A percentile compares a stretch with the other conserved stretches of the same genome.
Conservation (phyloP, 805 yeast genomes). For the Candida qinlingensis region DNA sequence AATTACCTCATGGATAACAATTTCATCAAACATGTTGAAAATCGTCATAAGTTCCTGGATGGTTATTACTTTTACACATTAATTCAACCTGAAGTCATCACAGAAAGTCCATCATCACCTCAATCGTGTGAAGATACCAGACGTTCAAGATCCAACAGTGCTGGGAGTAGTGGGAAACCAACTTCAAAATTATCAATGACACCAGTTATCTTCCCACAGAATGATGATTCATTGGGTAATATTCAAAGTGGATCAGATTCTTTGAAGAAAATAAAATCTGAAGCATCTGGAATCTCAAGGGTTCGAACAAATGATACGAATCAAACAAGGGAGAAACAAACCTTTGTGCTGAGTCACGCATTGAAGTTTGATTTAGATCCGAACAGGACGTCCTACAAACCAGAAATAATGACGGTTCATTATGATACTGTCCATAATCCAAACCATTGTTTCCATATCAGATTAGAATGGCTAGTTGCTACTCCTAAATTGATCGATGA, state of each 20-base stretch:
- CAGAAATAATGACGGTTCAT: conserved; percentile 77
- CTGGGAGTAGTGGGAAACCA: conserved; percentile 9
- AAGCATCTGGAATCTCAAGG: conserved; percentile 5
- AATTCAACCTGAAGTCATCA: conserved; percentile 3
- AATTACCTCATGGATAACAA: conserved; percentile 69
- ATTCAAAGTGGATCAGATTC: conserved; percentile 2
- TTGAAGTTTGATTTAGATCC: conserved; percentile 76
- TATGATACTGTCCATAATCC: conserved; percentile 92
- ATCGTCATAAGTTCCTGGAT: conserved; percentile 78
- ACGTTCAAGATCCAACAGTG: conserved; percentile 10
- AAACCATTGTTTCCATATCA: conserved; percentile 85
- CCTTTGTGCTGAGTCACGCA: conserved; percentile 60
- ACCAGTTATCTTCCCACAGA: conserved; percentile 12
- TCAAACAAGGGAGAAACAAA: conserved; percentile 6
- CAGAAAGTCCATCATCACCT: neutral
- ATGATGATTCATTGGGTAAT: conserved; percentile 3
- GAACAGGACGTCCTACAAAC: conserved; percentile 59
- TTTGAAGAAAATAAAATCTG: conserved; percentile 12
- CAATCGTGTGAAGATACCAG: neutral
- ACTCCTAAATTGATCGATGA: conserved; percentile 85
- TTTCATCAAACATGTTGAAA: conserved; percentile 74
- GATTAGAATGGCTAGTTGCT: conserved; percentile 89
- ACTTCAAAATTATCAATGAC: conserved; percentile 15
- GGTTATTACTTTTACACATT: conserved; percentile 89
- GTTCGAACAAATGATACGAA: conserved; percentile 1